Conservation (phyloP, 768 basidiomycete genomes). For the Suillus plorans region DNA sequence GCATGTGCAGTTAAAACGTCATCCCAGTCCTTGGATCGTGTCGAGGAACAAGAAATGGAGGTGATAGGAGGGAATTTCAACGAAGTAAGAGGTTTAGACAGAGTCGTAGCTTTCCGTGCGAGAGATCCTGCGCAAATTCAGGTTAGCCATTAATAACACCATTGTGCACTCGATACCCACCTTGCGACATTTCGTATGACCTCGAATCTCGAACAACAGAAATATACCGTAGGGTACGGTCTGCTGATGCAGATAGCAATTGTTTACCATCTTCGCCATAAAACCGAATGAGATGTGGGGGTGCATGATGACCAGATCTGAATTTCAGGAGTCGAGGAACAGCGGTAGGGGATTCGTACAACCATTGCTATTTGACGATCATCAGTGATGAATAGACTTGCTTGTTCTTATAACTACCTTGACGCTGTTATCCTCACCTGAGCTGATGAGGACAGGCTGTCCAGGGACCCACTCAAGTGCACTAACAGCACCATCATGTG, state of each 20-base stretch:
- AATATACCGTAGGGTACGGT: constrained; percentile 86
- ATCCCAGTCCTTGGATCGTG: constrained; percentile 94
- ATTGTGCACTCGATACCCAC: constrained; percentile 34
- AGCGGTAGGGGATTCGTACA: constrained; percentile 88
- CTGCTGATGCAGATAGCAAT: constrained; percentile 83
- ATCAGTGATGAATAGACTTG: neutral
- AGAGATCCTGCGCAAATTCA: constrained; percentile 64
- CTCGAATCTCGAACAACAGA: constrained; percentile 94
- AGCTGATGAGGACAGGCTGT: constrained; percentile 87
- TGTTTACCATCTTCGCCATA: constrained; percentile 98
- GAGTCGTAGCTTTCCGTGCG: constrained; percentile 71
- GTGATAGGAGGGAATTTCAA: constrained; percentile 85
- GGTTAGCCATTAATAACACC: constrained; percentile 5
- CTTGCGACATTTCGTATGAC: constrained; percentile 94
- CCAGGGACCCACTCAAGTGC: constrained; percentile 90
- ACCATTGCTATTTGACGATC: constrained; percentile 77
- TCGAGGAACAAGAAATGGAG: constrained; percentile 73
- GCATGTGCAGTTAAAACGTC: constrained; percentile 90
- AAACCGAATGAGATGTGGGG: constrained; percentile 90
- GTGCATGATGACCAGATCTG: constrained; percentile 88
- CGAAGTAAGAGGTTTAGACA: constrained; percentile 76
- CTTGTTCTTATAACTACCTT: constrained; percentile 55
- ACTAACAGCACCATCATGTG: constrained; percentile 84
- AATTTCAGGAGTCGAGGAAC: constrained; percentile 88
- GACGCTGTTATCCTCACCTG: constrained; percentile 92